These are phyloP conservation scores for Circinella umbellata DNA, from an alignment of 371 early-diverging fungal species.

Conservation along the genomic window DNA sequence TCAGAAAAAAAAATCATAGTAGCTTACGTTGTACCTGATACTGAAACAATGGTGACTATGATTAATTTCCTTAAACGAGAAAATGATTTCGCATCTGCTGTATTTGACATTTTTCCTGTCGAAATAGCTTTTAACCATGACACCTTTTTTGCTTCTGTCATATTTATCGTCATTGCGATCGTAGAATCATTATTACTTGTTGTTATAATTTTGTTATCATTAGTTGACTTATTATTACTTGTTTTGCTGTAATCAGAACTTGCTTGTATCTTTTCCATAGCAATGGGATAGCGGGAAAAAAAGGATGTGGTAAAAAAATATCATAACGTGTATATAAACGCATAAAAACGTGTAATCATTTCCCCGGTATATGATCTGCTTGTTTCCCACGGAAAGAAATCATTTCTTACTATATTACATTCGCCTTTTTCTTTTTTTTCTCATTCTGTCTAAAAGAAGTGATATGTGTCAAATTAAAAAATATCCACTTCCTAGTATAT, in stretches of 20 bases:
- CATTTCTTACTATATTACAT: too few relatives aligned
- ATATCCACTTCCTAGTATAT: too few relatives aligned
- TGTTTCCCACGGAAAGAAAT: too few relatives aligned
- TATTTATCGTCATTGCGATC: neutral
- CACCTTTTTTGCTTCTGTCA: neutral
- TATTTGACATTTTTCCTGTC: neutral
- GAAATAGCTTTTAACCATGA: neutral
- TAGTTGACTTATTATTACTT: too few relatives aligned
- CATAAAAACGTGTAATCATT: slow-evolving; percentile 2
- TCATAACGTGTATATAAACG: neutral
- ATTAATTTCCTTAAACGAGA: neutral
- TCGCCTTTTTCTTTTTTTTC: too few relatives aligned
- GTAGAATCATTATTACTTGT: neutral
- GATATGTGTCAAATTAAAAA: too few relatives aligned
- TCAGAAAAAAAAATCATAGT: too few relatives aligned
- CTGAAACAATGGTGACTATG: neutral
- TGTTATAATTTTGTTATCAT: too few relatives aligned
- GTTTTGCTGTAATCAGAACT: too few relatives aligned
- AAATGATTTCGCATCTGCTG: neutral
- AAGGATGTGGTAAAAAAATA: neutral
- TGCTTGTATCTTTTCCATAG: neutral
- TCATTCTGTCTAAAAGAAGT: too few relatives aligned
- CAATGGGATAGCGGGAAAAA: too few relatives aligned
- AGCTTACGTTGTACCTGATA: slow-evolving; percentile 1
- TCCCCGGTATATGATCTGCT: neutral